Evolutionary conservation across 441 rosid genomes (phyloP).

Genomic region (Adansonia gregorii): DNA sequence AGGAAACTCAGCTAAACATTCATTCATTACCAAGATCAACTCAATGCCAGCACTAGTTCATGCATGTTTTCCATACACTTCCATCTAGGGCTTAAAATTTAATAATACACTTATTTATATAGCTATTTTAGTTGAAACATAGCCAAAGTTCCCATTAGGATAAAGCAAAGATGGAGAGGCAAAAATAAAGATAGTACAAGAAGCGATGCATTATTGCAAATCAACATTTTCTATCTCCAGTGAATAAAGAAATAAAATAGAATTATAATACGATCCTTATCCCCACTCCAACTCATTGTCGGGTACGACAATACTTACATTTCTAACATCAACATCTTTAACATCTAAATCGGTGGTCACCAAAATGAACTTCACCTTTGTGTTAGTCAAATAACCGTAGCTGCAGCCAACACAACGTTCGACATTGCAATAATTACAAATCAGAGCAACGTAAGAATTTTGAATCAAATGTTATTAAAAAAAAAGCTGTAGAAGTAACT

Average conservation of each 20-base stretch:
- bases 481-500: not conserved
- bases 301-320: conserved; percentile 52
- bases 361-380: conserved; percentile 87
- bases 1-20: conserved; percentile 7
- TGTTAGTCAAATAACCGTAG: conserved; percentile 91
- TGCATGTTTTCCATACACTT: not conserved
- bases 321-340: conserved; percentile 85
- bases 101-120: not conserved
- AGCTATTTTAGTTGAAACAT: not conserved
- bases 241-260: not conserved
- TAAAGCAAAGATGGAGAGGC: not conserved
- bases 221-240: not conserved
- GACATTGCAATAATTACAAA: not conserved
- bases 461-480: not conserved
- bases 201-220: not conserved
- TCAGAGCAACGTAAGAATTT: not conserved
- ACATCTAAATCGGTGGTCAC: conserved; percentile 89
- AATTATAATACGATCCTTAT: not conserved
- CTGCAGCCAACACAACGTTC: conserved; percentile 39
- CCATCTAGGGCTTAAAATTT: not conserved
- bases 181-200: not conserved
- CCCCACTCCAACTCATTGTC: not conserved
- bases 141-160: not conserved
- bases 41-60: not conserved
- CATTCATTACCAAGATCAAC: not conserved